A percentile compares a stretch with the other conserved stretches of the same genome.
Evolutionary conservation across 352 stramenopile genomes (phyloP).

Genomic region (Globisporangium megalacanthum): DNA sequence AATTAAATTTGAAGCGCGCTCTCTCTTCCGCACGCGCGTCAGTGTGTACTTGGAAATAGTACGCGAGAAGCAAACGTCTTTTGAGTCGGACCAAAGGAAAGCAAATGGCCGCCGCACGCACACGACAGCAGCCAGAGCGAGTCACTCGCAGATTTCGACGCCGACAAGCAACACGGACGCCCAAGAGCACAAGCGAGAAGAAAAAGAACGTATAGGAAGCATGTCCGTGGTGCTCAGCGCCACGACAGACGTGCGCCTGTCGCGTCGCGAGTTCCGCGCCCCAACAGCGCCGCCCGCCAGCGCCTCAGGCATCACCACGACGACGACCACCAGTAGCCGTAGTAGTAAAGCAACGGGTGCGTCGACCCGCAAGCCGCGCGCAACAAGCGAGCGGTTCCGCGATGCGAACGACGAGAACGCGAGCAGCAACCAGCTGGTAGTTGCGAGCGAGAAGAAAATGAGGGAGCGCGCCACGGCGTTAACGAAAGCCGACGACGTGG

Average conservation of each 20-base stretch:
- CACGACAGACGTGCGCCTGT: not conserved
- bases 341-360: not conserved
- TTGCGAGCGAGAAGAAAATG: too few relatives aligned
- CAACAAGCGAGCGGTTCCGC: constrained; percentile 1
- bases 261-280: constrained; percentile 1
- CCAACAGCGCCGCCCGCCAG: constrained; percentile 3
- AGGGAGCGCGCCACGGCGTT: constrained; percentile 2
- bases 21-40: too few relatives aligned
- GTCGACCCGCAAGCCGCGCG: not conserved
- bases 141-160: too few relatives aligned
- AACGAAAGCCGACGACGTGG: not conserved
- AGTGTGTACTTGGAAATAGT: too few relatives aligned
- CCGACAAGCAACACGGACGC: too few relatives aligned
- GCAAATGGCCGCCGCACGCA: too few relatives aligned
- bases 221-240: constrained; percentile 1
- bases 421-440: not conserved
- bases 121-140: too few relatives aligned
- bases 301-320: not conserved
- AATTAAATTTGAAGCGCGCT: too few relatives aligned
- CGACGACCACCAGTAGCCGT: not conserved
- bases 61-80: too few relatives aligned
- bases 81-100: too few relatives aligned
- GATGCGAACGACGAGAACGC: constrained; percentile 7
- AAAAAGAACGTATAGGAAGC: not conserved
- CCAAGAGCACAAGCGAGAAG: constrained; percentile 4